Evolutionary conservation across 371 early-diverging fungal genomes (phyloP).

Genomic region (Chytridium lagenaria): DNA sequence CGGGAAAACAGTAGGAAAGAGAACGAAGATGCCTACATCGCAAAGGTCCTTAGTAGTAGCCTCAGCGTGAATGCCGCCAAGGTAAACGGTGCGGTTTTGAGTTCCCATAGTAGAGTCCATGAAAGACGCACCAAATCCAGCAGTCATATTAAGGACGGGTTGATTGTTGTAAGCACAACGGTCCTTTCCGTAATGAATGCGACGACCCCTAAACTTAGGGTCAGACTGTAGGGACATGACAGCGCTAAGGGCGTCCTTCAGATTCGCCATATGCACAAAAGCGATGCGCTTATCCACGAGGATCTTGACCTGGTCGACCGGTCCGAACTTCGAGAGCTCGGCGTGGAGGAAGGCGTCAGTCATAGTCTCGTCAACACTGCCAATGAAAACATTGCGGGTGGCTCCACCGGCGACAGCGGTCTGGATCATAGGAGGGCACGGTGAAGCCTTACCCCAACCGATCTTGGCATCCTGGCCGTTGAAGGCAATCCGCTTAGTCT

Average conservation of each 20-base stretch:
- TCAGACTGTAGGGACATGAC: constrained; percentile 64
- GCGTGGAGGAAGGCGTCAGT: constrained; percentile 61
- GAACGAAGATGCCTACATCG: constrained; percentile 56
- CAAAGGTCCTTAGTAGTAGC: constrained; percentile 80
- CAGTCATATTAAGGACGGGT: constrained; percentile 7
- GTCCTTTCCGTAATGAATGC: constrained; percentile 81
- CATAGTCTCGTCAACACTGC: constrained; percentile 64
- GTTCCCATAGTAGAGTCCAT: constrained; percentile 14
- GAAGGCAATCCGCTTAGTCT: constrained; percentile 44
- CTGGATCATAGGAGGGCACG: constrained; percentile 47
- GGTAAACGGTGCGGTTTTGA: constrained; percentile 74
- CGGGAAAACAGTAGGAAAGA: not conserved
- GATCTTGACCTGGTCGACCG: constrained; percentile 74
- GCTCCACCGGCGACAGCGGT: constrained; percentile 72
- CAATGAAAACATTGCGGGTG: constrained; percentile 79
- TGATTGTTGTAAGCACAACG: constrained; percentile 62
- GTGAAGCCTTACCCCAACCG: constrained; percentile 79
- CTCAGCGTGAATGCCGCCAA: constrained; percentile 78
- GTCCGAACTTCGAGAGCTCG: constrained; percentile 70
- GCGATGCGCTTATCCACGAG: constrained; percentile 76
- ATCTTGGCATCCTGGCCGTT: constrained; percentile 67
- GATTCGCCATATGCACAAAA: constrained; percentile 80
- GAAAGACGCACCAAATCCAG: constrained; percentile 23
- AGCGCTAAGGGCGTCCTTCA: constrained; percentile 73
- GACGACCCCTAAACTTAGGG: constrained; percentile 58